These are phyloP conservation scores for Trichothecium sympodiale DNA, from an alignment of 2,329 filamentous ascomycete species.

Conservation along the genomic window DNA sequence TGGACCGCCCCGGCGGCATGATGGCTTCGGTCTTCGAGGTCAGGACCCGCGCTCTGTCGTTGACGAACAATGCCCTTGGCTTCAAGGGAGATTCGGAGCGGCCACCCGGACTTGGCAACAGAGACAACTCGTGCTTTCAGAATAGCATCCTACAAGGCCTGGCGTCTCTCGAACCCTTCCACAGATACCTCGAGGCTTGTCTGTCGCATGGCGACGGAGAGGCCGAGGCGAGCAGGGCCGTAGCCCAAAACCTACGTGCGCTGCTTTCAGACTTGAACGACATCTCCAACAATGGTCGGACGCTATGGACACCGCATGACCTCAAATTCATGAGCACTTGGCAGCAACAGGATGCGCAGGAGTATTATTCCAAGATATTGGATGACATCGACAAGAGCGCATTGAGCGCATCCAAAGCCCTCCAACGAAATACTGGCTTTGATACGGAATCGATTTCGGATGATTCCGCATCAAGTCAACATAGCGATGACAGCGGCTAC, in stretches of 20 bases:
- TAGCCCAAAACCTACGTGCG: slow-evolving; percentile 43
- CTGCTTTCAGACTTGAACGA: slow-evolving; percentile 63
- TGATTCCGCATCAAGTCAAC: slow-evolving; percentile 32
- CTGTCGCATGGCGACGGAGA: slow-evolving; percentile 18
- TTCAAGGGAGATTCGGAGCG: slow-evolving; percentile 28
- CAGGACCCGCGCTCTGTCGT: slow-evolving; percentile 42
- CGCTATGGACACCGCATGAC: slow-evolving; percentile 69
- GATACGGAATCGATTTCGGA: slow-evolving; percentile 27
- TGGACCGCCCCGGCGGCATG: slow-evolving; percentile 41
- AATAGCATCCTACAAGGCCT: slow-evolving; percentile 88
- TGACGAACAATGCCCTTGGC: slow-evolving; percentile 33
- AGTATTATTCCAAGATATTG: slow-evolving; percentile 86
- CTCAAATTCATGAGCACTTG: slow-evolving; percentile 90
- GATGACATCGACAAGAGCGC: slow-evolving; percentile 77
- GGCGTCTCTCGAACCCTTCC: slow-evolving; percentile 61
- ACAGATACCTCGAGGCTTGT: slow-evolving; percentile 48
- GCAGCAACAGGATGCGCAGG: slow-evolving; percentile 95
- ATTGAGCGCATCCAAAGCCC: slow-evolving; percentile 29
- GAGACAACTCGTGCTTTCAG: slow-evolving; percentile 94
- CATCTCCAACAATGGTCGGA: slow-evolving; percentile 57
- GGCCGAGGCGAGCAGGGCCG: slow-evolving; percentile 16
- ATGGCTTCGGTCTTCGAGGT: slow-evolving; percentile 47
- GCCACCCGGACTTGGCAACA: slow-evolving; percentile 70
- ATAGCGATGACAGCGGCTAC: slow-evolving; percentile 48
- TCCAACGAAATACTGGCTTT: slow-evolving; percentile 22